phyloP scores from a whole-genome alignment of 768 basidiomycete genomes.

The Ramaria sp. region DNA sequence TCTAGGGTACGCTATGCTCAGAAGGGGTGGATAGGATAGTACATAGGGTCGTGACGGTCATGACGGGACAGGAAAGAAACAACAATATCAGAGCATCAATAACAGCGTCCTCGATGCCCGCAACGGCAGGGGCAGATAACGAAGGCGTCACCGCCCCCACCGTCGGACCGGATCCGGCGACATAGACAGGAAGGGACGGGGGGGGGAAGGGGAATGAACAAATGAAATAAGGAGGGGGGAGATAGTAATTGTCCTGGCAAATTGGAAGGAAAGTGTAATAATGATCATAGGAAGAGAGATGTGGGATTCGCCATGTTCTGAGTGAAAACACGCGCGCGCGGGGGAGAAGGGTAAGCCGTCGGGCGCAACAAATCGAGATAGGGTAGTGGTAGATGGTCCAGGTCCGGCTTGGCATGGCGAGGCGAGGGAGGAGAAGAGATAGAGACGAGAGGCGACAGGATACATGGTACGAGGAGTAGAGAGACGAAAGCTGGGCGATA shows the following conservation, averaged over 20 bases:
- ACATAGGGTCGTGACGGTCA: slow-evolving; percentile 7
- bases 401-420: not conserved
- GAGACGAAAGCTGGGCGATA: not conserved
- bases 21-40: slow-evolving; percentile 1
- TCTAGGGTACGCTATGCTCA: not conserved
- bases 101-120: not conserved
- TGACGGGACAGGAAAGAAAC: not conserved
- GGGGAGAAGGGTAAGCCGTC: not conserved
- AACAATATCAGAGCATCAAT: not conserved
- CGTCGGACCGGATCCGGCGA: too few species aligned
- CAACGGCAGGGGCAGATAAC: not conserved
- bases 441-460: not conserved
- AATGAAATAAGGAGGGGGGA: not conserved
- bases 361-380: not conserved
- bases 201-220: not conserved
- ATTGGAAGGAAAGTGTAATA: not conserved
- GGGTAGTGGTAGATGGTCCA: not conserved
- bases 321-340: not conserved
- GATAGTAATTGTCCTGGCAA: not conserved
- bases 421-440: not conserved
- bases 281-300: not conserved
- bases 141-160: not conserved
- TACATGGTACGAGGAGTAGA: not conserved
- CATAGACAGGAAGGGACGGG: not conserved
- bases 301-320: not conserved